Percentiles rank a stretch among this genome's conserved stretches.
These are phyloP conservation scores for Ascochyta fabae DNA, from an alignment of 2,329 filamentous ascomycete species.

Conservation along the genomic window DNA sequence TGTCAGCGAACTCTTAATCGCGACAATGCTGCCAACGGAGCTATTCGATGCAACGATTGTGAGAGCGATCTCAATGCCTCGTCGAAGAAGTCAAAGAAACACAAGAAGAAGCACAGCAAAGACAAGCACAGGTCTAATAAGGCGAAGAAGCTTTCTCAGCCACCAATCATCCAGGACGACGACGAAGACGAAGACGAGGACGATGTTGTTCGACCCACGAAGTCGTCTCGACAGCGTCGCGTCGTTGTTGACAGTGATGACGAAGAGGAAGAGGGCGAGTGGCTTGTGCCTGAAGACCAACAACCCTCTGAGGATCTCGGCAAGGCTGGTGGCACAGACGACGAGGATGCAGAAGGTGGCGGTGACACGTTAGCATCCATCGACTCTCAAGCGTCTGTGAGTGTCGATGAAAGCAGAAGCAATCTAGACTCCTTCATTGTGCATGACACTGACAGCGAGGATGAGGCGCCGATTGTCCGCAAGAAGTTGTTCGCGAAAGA, in stretches of 20 bases:
- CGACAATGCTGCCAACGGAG: conserved; percentile 60
- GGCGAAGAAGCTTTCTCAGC: conserved; percentile 54
- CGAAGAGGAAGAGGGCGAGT: conserved; percentile 74
- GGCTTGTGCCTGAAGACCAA: conserved; percentile 77
- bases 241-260: conserved; percentile 71
- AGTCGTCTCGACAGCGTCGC: conserved; percentile 40
- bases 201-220: conserved; percentile 17
- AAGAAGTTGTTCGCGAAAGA: conserved; percentile 36
- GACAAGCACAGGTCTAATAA: conserved; percentile 37
- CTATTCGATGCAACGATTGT: conserved; percentile 74
- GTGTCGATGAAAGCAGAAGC: conserved; percentile 56
- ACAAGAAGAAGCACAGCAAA: conserved; percentile 56
- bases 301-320: conserved; percentile 68
- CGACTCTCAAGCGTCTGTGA: conserved; percentile 71
- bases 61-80: conserved; percentile 71
- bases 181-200: conserved; percentile 29
- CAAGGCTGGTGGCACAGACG: conserved; percentile 81
- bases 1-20: conserved; percentile 73
- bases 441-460: conserved; percentile 46
- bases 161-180: conserved; percentile 35
- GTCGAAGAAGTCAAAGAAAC: conserved; percentile 48
- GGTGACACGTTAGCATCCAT: conserved; percentile 79
- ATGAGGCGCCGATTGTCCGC: conserved; percentile 46
- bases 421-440: conserved; percentile 45
- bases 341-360: conserved; percentile 86